phyloP scores from a whole-genome alignment of 345 rosid genomes.

The Nasturtium officinale region DNA sequence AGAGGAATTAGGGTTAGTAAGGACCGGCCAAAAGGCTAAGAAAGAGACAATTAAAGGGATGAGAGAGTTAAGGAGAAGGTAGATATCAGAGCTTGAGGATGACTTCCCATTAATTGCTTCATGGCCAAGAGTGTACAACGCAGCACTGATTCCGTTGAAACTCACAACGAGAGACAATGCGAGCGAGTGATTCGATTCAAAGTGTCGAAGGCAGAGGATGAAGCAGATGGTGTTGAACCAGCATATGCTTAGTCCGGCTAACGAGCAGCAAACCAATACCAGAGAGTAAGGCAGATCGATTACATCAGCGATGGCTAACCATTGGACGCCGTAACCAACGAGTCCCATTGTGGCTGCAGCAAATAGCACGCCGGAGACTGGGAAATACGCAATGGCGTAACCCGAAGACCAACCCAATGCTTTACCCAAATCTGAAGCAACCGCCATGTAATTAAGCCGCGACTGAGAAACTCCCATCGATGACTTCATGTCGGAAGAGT shows the following conservation, averaged over 20 bases:
- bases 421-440: conserved; percentile 81
- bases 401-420: conserved; percentile 81
- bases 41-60: conserved; percentile 58
- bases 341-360: conserved; percentile 60
- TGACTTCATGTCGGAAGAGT: conserved; percentile 62
- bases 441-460: conserved; percentile 68
- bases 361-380: conserved; percentile 58
- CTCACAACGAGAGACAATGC: conserved; percentile 77
- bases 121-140: conserved; percentile 64
- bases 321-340: conserved; percentile 66
- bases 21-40: conserved; percentile 60
- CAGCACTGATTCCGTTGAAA: conserved; percentile 76
- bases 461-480: conserved; percentile 75
- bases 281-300: conserved; percentile 60
- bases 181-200: conserved; percentile 57
- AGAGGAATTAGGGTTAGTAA: conserved; percentile 46
- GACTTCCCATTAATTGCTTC: conserved; percentile 52
- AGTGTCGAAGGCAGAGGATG: conserved; percentile 74
- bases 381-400: conserved; percentile 52
- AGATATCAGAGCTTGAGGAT: conserved; percentile 46
- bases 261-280: conserved; percentile 68
- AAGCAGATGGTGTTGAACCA: conserved; percentile 92
- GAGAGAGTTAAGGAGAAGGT: conserved; percentile 63
- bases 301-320: conserved; percentile 57
- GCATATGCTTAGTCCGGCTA: conserved; percentile 82